A percentile compares a stretch with the other conserved stretches of the same genome.
Evolutionary conservation across 352 stramenopile species (phyloP).

Genomic region (Phytophthora ramorum): DNA sequence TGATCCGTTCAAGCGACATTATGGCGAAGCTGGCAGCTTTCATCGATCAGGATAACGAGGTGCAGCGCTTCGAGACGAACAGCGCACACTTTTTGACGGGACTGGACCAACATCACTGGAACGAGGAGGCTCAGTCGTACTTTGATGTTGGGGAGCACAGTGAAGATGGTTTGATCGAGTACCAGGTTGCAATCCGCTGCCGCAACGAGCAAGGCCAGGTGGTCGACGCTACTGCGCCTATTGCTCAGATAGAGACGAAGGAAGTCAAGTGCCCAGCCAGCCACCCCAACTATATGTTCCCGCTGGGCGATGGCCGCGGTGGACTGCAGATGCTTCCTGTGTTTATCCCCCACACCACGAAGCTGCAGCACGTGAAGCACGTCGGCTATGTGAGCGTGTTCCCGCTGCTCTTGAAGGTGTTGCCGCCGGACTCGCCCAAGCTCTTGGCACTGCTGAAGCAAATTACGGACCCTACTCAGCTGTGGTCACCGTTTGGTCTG

Average conservation of each 20-base stretch:
- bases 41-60: conserved; percentile 38
- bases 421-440: conserved; percentile 73
- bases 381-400: conserved; percentile 92
- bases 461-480: conserved; percentile 64
- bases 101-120: conserved; percentile 80
- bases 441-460: conserved; percentile 64
- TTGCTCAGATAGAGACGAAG: conserved; percentile 43
- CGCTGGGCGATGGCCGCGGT: conserved; percentile 78
- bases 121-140: conserved; percentile 63
- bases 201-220: conserved; percentile 55
- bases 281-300: conserved; percentile 81
- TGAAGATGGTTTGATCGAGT: conserved; percentile 70
- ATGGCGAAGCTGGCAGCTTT: conserved; percentile 56
- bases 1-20: conserved; percentile 76
- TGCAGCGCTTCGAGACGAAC: conserved; percentile 56
- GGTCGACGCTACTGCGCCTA: conserved; percentile 46
- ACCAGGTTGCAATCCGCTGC: conserved; percentile 74
- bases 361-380: conserved; percentile 79
- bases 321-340: conserved; percentile 79
- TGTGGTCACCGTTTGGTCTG: conserved; percentile 87
- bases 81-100: conserved; percentile 46
- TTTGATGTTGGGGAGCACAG: conserved; percentile 88
- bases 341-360: conserved; percentile 65
- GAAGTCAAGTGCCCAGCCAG: conserved; percentile 55
- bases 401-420: conserved; percentile 78